Evolutionary conservation across 345 rosid genomes (phyloP).

Genomic region (Mercurialis annua): DNA sequence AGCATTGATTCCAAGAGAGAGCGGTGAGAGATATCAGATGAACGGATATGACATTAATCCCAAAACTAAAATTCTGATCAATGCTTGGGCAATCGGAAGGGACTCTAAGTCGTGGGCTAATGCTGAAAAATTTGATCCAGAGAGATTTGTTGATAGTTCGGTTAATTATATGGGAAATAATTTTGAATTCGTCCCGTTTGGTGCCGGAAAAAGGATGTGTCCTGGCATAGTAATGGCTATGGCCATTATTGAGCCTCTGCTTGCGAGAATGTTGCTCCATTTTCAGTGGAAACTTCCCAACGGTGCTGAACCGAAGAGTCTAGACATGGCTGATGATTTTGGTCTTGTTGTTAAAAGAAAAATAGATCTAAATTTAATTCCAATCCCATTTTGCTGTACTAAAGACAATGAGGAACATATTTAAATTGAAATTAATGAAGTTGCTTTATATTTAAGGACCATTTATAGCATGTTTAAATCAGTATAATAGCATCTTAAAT

Average conservation of each 20-base stretch:
- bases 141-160: neutral
- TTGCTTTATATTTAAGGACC: too few species aligned
- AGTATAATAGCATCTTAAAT: too few species aligned
- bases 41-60: neutral
- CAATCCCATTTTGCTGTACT: too few species aligned
- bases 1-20: conserved; percentile 12
- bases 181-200: conserved; percentile 12
- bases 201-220: conserved; percentile 9
- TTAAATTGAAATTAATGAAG: too few species aligned
- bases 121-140: conserved; percentile 3
- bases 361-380: neutral
- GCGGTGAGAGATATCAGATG: neutral
- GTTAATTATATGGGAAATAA: conserved; percentile 2
- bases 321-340: conserved; percentile 5
- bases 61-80: neutral
- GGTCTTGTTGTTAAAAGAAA: neutral
- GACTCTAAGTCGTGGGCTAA: neutral
- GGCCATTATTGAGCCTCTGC: neutral
- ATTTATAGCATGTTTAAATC: too few species aligned
- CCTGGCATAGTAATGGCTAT: neutral
- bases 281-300: conserved; percentile 10
- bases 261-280: conserved; percentile 2
- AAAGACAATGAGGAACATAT: too few species aligned
- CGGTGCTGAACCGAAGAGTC: neutral
- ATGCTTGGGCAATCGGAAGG: conserved; percentile 8